Percentiles rank a stretch among this genome's conserved stretches.
Conservation (phyloP, 495 filamentous ascomycete genomes). For the Penicillium subrubescens region DNA sequence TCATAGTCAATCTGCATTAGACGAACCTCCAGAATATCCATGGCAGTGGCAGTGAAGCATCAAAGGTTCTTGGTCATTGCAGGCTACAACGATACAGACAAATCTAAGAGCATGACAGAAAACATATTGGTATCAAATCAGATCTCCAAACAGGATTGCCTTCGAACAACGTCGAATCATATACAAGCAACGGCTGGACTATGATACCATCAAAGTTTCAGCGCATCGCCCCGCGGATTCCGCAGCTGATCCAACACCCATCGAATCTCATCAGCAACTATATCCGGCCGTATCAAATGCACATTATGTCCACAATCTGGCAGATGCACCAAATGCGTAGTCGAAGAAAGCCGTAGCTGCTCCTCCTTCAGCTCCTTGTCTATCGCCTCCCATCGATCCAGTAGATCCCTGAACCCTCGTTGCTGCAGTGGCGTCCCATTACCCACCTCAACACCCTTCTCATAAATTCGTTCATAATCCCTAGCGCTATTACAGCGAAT, state of each 20-base stretch:
- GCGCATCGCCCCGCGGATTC: background rate
- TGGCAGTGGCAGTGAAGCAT: conserved; percentile 3
- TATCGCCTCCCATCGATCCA: conserved; percentile 39
- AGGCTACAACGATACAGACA: conserved; percentile 9
- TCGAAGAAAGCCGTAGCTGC: conserved; percentile 44
- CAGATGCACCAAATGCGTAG: conserved; percentile 38
- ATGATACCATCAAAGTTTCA: conserved; percentile 7
- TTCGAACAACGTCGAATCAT: background rate
- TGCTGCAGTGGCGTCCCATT: conserved; percentile 37
- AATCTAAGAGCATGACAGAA: background rate
- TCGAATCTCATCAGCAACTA: conserved; percentile 46
- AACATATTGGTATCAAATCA: background rate
- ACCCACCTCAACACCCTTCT: conserved; percentile 32
- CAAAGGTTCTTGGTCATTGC: background rate
- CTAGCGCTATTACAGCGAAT: conserved; percentile 35
- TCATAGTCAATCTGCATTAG: conserved; percentile 3
- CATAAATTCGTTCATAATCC: conserved; percentile 40
- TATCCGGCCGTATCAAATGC: conserved; percentile 47
- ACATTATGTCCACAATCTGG: conserved; percentile 54
- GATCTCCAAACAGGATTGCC: background rate
- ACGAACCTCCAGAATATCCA: background rate
- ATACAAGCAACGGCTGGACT: background rate
- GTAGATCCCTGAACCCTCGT: conserved; percentile 30
- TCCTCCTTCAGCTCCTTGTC: conserved; percentile 47
- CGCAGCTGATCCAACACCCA: conserved; percentile 46